These are phyloP conservation scores for Aspergillus mulundensis DNA, from an alignment of 495 filamentous ascomycete genomes.

Conservation along the genomic window DNA sequence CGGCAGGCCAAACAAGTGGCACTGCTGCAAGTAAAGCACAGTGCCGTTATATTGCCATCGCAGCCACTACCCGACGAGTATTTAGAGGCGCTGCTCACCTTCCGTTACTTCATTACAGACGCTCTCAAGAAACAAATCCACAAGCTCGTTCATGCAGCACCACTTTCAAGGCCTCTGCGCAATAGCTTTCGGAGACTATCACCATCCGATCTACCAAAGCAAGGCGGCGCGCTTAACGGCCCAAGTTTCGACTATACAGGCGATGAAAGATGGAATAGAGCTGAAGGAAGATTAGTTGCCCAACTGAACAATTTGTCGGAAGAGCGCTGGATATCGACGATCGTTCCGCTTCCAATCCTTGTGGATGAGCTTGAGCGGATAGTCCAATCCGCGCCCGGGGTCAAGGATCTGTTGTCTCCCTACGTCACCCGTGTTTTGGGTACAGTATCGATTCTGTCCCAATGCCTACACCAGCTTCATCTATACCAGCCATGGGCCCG, in stretches of 20 bases:
- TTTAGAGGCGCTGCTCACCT: conserved; percentile 26
- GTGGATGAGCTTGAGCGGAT: conserved; percentile 49
- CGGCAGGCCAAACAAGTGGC: conserved; percentile 25
- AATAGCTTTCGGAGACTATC: too few species aligned
- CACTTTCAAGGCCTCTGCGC: conserved; percentile 36
- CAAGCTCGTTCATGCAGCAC: conserved; percentile 16
- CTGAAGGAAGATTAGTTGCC: too few species aligned
- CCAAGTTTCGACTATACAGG: too few species aligned
- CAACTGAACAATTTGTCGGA: too few species aligned
- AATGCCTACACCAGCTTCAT: conserved; percentile 38
- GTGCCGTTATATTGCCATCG: conserved; percentile 19
- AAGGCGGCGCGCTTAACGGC: too few species aligned
- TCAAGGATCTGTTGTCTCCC: conserved; percentile 33
- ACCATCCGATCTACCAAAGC: too few species aligned
- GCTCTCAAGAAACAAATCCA: conserved; percentile 18
- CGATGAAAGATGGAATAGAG: too few species aligned
- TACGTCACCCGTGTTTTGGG: conserved; percentile 31
- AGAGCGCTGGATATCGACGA: too few species aligned
- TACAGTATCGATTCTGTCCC: conserved; percentile 37
- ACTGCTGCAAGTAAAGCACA: conserved; percentile 26
- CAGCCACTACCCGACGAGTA: conserved; percentile 36
- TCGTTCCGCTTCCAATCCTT: too few species aligned
- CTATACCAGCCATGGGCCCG: conserved; percentile 46
- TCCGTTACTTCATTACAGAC: conserved; percentile 31
- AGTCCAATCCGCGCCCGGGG: conserved; percentile 31